Conservation (phyloP, 177 flowering plant genomes). For the Vitis hybrid region DNA sequence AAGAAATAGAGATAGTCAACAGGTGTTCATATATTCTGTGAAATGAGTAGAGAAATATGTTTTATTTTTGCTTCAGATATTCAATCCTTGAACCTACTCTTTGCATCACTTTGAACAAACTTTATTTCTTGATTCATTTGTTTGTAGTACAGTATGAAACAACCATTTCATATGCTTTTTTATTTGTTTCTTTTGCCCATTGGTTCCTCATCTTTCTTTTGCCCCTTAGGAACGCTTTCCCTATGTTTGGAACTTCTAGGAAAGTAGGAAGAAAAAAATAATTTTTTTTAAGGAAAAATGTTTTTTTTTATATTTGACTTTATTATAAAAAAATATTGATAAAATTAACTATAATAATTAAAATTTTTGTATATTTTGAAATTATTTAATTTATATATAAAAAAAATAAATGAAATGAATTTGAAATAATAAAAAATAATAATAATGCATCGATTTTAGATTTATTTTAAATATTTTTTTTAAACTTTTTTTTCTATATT, state of each 20-base stretch:
- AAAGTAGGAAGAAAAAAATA: too few relatives aligned
- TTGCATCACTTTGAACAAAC: neutral
- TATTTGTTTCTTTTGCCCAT: neutral
- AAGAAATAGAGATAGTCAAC: slow-evolving; percentile 1
- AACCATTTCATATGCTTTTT: neutral
- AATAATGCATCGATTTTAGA: too few relatives aligned
- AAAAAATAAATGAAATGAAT: too few relatives aligned
- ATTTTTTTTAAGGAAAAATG: too few relatives aligned
- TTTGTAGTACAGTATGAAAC: neutral
- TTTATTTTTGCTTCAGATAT: neutral
- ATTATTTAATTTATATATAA: too few relatives aligned
- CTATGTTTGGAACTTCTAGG: neutral
- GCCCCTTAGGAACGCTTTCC: neutral
- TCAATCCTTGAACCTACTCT: neutral
- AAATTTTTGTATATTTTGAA: too few relatives aligned
- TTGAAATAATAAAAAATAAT: too few relatives aligned
- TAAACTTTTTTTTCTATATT: too few relatives aligned
- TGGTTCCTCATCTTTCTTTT: neutral
- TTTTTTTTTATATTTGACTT: too few relatives aligned
- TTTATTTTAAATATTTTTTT: too few relatives aligned
- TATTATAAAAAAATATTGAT: too few relatives aligned
- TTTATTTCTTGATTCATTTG: neutral
- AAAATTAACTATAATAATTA: too few relatives aligned
- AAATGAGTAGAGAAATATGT: neutral
- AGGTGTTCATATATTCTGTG: neutral